Conservation (phyloP, 2,329 filamentous ascomycete species). For the Massarina eburnea region DNA sequence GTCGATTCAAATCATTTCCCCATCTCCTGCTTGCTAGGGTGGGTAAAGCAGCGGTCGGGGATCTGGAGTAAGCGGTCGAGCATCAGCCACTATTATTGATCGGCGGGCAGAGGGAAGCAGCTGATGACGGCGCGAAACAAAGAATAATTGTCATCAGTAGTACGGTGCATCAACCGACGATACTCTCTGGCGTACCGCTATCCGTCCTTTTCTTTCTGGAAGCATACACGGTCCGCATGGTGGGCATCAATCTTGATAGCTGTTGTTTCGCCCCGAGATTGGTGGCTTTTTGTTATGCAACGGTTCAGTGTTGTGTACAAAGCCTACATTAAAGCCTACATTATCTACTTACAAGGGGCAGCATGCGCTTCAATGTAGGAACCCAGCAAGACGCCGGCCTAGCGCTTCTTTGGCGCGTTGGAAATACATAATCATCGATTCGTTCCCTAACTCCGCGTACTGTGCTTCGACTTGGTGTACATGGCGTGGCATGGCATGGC, state of each 20-base stretch:
- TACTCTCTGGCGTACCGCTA: not conserved
- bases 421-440: no score
- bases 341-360: no score
- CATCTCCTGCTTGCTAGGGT: slow-evolving; percentile 33
- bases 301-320: no score
- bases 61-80: slow-evolving; percentile 22
- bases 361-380: no score
- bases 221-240: slow-evolving; percentile 1
- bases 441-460: not conserved
- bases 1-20: slow-evolving; percentile 32
- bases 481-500: no score
- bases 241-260: slow-evolving; percentile 8
- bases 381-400: no score
- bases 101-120: slow-evolving; percentile 27
- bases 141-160: slow-evolving; percentile 15
- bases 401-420: slow-evolving; percentile 5
- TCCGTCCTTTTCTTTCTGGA: slow-evolving; percentile 5
- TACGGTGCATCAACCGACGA: slow-evolving; percentile 21
- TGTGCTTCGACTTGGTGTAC: no score
- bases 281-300: slow-evolving; percentile 1
- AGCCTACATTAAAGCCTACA: no score
- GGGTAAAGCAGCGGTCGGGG: slow-evolving; percentile 36
- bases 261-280: slow-evolving; percentile 6
- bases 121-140: slow-evolving; percentile 26
- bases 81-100: no score